Conservation (phyloP, 176 grass and related monocot genomes). For the sorghum (Sorghum bicolor) region Sorghum_bicolor_NCBIv3 NC_012871.2:56763501-56764000, state of each 20-base stretch:
- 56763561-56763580: conserved; percentile 49
- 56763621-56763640: not conserved
- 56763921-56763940: not conserved
- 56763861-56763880: not conserved
- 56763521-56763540: conserved; percentile 29
- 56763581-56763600: not conserved
- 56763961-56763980: not conserved
- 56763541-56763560: conserved; percentile 49
- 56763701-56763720: not conserved
- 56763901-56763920: not conserved
- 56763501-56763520: conserved; percentile 74
- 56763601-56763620: not conserved
- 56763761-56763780: too few relatives aligned
- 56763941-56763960: not conserved
- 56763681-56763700: not conserved
- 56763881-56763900: not conserved
- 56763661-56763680: not conserved
- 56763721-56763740: conserved; percentile 12
- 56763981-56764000: conserved; percentile 20
- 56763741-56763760: not conserved
- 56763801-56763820: not conserved
- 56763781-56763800: not conserved
- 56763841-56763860: not conserved
- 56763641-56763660: not conserved
- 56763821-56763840: not conserved